Conservation (phyloP, 192 early-diverging fungal genomes). For the Coemansia sp. region DNA sequence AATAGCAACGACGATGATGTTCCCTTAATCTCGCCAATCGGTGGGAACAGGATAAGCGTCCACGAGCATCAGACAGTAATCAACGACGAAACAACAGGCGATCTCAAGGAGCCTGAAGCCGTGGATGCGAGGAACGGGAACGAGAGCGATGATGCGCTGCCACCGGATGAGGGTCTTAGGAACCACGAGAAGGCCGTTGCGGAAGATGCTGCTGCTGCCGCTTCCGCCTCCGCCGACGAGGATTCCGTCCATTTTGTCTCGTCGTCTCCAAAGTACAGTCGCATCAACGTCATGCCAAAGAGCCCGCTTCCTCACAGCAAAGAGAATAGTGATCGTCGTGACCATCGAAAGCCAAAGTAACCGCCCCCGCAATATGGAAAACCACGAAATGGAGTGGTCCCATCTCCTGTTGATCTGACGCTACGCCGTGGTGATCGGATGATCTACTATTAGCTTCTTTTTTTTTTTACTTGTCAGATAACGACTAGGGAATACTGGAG, state of each 20-base stretch:
- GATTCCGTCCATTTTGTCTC: conserved; percentile 20
- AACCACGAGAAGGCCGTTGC: conserved; percentile 21
- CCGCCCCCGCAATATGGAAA: no score
- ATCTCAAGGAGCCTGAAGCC: neutral
- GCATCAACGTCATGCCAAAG: conserved; percentile 15
- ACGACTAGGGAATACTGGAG: no score
- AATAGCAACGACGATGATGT: neutral
- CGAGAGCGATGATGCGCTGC: no score
- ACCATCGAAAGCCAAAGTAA: neutral
- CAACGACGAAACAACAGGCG: neutral
- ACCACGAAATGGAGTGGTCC: no score
- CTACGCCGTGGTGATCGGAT: no score
- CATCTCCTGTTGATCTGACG: no score
- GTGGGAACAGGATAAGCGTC: conserved; percentile 10
- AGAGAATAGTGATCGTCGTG: neutral
- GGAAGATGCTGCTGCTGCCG: conserved; percentile 15
- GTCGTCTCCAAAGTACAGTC: conserved; percentile 14
- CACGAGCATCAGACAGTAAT: conserved; percentile 13
- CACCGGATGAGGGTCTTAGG: conserved; percentile 8
- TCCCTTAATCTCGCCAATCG: neutral
- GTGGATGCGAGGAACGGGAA: neutral
- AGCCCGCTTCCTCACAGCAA: neutral
- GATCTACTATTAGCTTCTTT: no score
- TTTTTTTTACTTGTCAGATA: no score
- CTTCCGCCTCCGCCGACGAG: conserved; percentile 15